Percentiles rank a stretch among this genome's conserved stretches.
phyloP scores from a whole-genome alignment of 345 rosid genomes.

The Pistacia vera region DNA sequence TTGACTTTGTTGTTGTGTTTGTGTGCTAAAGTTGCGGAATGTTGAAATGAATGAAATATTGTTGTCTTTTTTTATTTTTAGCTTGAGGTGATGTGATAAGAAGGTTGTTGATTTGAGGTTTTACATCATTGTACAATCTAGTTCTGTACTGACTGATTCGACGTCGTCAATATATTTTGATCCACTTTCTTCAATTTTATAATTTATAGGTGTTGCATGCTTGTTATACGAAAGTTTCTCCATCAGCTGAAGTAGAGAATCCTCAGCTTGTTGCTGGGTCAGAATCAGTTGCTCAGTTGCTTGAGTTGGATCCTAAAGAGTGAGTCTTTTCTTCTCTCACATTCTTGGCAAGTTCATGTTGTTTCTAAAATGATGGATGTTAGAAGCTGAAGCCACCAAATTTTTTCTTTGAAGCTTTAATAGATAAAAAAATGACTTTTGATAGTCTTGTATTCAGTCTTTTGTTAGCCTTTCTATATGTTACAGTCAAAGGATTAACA shows the following conservation, averaged over 20 bases:
- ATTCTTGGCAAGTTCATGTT: neutral
- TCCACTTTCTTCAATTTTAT: neutral
- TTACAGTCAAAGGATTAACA: neutral
- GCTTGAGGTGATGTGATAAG: too few species aligned
- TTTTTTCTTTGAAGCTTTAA: neutral
- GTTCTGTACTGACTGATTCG: neutral
- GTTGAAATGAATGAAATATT: too few species aligned
- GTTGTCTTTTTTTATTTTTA: too few species aligned
- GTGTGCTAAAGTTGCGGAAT: neutral
- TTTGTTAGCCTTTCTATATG: neutral
- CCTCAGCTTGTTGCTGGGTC: slow-evolving; percentile 98
- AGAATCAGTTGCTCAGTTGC: slow-evolving; percentile 72
- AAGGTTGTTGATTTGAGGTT: neutral
- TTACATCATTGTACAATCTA: neutral
- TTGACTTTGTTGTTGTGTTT: neutral
- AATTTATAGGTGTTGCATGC: slow-evolving; percentile 75
- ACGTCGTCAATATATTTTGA: neutral
- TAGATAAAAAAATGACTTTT: neutral
- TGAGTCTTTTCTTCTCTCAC: slow-evolving; percentile 39
- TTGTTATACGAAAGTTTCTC: slow-evolving; percentile 83
- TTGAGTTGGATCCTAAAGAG: slow-evolving; percentile 91
- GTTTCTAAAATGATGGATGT: neutral
- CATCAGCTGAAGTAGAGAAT: slow-evolving; percentile 85
- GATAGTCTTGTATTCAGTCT: neutral
- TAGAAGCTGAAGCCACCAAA: neutral